Percentiles rank a stretch among this genome's conserved stretches.
Evolutionary conservation across 2,329 filamentous ascomycete species (phyloP).

Genomic region (Escovopsis sp.): DNA sequence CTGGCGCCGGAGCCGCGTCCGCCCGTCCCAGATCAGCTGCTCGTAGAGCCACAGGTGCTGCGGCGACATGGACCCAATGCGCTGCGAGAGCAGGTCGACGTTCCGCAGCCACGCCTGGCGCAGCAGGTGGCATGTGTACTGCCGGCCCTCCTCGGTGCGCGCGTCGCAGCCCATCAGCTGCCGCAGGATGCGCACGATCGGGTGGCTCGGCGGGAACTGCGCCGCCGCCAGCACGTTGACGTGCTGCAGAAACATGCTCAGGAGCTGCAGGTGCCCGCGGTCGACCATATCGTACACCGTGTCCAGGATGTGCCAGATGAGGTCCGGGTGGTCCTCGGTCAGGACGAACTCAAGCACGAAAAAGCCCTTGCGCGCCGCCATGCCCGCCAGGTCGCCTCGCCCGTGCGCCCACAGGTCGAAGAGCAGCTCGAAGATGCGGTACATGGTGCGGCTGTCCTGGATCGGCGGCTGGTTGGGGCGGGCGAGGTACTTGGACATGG

Average conservation of each 20-base stretch:
- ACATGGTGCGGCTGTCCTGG: conserved; percentile 24
- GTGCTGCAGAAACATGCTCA: conserved; percentile 19
- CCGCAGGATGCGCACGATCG: conserved; percentile 17
- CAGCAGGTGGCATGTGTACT: conserved; percentile 17
- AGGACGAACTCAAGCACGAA: conserved; percentile 21
- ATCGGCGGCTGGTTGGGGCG: conserved; percentile 20
- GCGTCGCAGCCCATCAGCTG: conserved; percentile 18
- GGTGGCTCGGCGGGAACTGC: conserved; percentile 17
- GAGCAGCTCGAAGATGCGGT: conserved; percentile 22
- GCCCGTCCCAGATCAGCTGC: conserved; percentile 23
- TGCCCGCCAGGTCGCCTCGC: conserved; percentile 19
- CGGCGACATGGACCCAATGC: conserved; percentile 14
- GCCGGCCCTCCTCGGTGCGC: conserved; percentile 15
- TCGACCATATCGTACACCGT: conserved; percentile 24
- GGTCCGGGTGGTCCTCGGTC: conserved; percentile 21
- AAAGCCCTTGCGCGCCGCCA: conserved; percentile 21
- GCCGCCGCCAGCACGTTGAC: conserved; percentile 14
- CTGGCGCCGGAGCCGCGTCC: conserved; percentile 17
- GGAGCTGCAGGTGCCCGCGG: conserved; percentile 18
- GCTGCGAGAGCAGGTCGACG: conserved; percentile 17
- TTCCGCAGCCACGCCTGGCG: conserved; percentile 23
- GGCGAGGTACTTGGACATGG: conserved; percentile 22
- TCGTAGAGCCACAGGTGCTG: conserved; percentile 23
- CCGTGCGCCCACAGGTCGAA: conserved; percentile 23
- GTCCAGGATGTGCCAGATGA: conserved; percentile 23